Conservation (phyloP, 306 rosid species). For the Argentina anserina region DNA sequence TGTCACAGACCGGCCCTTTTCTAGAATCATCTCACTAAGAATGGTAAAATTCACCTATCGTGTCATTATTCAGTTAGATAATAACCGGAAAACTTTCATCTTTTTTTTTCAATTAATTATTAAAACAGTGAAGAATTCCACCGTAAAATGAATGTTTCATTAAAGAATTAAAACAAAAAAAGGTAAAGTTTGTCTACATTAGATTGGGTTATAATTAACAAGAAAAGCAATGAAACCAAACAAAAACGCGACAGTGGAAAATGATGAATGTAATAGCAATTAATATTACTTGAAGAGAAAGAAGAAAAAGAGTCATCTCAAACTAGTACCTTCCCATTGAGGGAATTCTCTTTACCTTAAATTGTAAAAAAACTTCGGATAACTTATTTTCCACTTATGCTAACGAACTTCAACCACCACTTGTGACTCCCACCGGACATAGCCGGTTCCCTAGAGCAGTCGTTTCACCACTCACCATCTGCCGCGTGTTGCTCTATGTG, state of each 20-base stretch:
- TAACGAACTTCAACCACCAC: conserved; percentile 26
- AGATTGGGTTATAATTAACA: background rate
- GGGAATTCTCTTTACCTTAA: conserved; percentile 50
- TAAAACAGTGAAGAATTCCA: background rate
- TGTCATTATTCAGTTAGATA: no score
- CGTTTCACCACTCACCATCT: background rate
- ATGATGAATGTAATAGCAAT: background rate
- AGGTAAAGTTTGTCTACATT: background rate
- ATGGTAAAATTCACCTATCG: no score
- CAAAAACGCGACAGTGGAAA: conserved; percentile 12
- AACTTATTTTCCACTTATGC: conserved; percentile 52
- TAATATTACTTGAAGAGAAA: background rate
- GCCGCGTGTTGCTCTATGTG: conserved; percentile 23
- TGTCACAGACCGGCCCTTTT: no score
- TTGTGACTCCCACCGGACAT: conserved; percentile 28
- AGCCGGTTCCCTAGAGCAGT: conserved; percentile 35
- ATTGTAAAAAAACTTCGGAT: conserved; percentile 23
- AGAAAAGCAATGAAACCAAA: conserved; percentile 4
- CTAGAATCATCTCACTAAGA: no score
- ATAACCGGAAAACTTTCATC: no score
- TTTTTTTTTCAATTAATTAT: no score
- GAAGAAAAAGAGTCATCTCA: background rate
- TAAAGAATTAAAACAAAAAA: background rate
- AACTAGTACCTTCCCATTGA: conserved; percentile 43
- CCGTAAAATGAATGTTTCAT: no score